Conservation (phyloP, 148 eudicot species). For the Talinum fruticosum region DNA sequence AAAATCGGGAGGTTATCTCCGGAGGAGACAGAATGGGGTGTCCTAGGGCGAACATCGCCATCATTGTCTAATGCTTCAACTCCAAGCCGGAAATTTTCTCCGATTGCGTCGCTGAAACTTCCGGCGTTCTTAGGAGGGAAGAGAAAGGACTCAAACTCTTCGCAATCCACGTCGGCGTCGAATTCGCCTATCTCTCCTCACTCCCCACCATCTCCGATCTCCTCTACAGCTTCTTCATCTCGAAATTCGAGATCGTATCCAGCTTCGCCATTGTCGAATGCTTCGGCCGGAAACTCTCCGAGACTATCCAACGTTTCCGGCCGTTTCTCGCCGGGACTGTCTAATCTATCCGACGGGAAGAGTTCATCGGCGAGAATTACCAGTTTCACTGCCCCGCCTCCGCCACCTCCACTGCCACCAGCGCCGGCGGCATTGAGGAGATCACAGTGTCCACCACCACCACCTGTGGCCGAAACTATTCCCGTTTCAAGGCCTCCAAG, state of each 20-base stretch:
- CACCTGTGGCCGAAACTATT: conserved; percentile 26
- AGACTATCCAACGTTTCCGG: conserved; percentile 23
- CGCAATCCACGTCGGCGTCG: conserved; percentile 20
- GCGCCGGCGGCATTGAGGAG: conserved; percentile 14
- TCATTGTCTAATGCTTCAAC: conserved; percentile 22
- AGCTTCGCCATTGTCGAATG: conserved; percentile 40
- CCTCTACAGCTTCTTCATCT: conserved; percentile 25
- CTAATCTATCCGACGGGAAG: background rate
- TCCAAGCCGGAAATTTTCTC: conserved; percentile 27
- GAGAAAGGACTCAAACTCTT: conserved; percentile 26
- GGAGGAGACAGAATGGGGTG: conserved; percentile 35
- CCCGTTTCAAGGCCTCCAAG: background rate
- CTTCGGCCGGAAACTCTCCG: conserved; percentile 13
- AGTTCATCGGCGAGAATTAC: conserved; percentile 14
- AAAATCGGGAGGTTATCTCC: conserved; percentile 27
- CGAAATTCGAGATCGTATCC: conserved; percentile 22
- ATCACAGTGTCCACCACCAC: background rate
- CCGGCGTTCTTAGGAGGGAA: conserved; percentile 41
- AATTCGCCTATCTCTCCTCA: conserved; percentile 36
- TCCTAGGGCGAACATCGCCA: conserved; percentile 26
- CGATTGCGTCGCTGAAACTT: conserved; percentile 28
- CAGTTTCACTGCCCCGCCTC: conserved; percentile 36
- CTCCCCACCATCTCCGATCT: conserved; percentile 34
- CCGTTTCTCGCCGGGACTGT: background rate
- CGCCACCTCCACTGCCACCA: conserved; percentile 27